Base-by-base conservation (phyloP, 2,329 filamentous ascomycete genomes). In the Aspergillus pseudoviridinutans region DNA sequence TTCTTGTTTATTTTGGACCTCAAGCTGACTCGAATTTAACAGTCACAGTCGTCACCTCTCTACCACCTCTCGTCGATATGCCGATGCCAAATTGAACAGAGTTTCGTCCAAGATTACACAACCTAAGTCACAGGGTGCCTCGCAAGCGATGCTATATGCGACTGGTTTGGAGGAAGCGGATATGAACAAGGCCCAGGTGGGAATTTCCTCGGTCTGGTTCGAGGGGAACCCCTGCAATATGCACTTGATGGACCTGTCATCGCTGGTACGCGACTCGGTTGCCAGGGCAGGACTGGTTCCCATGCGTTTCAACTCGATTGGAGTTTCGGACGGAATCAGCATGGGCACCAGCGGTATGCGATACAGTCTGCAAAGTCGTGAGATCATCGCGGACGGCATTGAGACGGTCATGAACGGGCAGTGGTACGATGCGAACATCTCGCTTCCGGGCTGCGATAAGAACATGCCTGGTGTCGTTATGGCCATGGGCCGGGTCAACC, bases 371-470 rank as follows among this genome's bases (percentile, higher is more conserved):
- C 94, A 97, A 80, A 96, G 91, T 66, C 85, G 94, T 74, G 94
- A 99, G 76, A 85, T 99, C 69, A 99, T 99, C 68, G 94, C 94
- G 69, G 94, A 99, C 79, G 95, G 90, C 61, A 96, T 99, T 69
- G 94, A 99, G 83, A 97, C 94, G 4, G 94, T 99, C 68, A 99
- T 97, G 92, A 89, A 92, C 66, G 94, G 92, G 17, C 94, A 99
- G 78, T 97, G 92, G 92, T 97, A 99, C 74, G 94, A 99, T 75
- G 92, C 87, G 66, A 97, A 97, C 77, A 89, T 99, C 72, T 96
- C 91, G 53, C 89, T 99, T 68, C 94, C 94, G 10, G 94, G 94
- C 50, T 99, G 94, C 78, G 94, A 99, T 84, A 99, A 99, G 86
- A 99, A 99, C 79, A 97, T 99, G 94, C 92, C 92, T 1, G 90